These are phyloP conservation scores for Novymonas esmeraldas DNA, from an alignment of 208 protist genomes.

Conservation along the genomic window DNA sequence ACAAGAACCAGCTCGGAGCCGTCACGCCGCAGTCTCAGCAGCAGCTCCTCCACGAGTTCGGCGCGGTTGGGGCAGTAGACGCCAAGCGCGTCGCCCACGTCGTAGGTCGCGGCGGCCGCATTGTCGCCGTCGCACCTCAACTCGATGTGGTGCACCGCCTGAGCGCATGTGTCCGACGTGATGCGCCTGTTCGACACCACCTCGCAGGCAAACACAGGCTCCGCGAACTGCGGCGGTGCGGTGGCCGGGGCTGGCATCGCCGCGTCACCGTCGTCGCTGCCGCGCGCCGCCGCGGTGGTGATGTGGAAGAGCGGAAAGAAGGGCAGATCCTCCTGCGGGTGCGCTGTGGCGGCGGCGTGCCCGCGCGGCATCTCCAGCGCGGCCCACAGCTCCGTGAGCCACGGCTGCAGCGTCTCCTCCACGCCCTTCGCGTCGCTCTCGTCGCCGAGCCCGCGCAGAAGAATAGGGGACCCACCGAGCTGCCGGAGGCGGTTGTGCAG, in stretches of 20 bases:
- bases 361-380: slow-evolving; percentile 37
- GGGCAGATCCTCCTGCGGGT: slow-evolving; percentile 23
- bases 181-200: slow-evolving; percentile 54
- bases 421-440: slow-evolving; percentile 89
- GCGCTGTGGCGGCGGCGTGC: background rate
- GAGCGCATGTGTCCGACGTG: slow-evolving; percentile 64
- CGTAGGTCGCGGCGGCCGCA: slow-evolving; percentile 28
- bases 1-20: slow-evolving; percentile 58
- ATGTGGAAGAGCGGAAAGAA: slow-evolving; percentile 33
- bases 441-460: slow-evolving; percentile 87
- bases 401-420: slow-evolving; percentile 72
- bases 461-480: slow-evolving; percentile 72
- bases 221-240: slow-evolving; percentile 8
- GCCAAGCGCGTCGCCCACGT: slow-evolving; percentile 80
- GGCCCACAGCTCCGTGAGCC: slow-evolving; percentile 66
- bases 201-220: slow-evolving; percentile 45
- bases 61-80: slow-evolving; percentile 70
- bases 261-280: background rate
- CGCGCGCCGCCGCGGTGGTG: background rate
- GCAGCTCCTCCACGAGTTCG: slow-evolving; percentile 56
- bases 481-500: slow-evolving; percentile 89
- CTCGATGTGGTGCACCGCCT: slow-evolving; percentile 70
- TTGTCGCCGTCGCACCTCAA: slow-evolving; percentile 7
- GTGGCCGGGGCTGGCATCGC: background rate
- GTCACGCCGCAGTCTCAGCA: slow-evolving; percentile 34